Evolutionary conservation across 345 rosid species (phyloP).

Genomic region (Syzygium oleosum): DNA sequence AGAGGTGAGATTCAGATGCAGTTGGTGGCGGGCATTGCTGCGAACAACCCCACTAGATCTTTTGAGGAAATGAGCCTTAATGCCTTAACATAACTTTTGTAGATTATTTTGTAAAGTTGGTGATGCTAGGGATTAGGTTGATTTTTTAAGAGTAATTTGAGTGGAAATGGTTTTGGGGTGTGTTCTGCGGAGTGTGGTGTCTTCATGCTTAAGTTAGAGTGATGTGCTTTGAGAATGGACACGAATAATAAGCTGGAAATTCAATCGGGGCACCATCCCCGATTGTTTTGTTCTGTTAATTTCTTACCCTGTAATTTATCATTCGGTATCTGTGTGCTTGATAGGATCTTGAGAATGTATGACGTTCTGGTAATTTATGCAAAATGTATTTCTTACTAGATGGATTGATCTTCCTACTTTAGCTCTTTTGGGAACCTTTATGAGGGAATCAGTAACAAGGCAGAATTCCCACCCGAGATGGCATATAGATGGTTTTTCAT

Average conservation of each 20-base stretch:
- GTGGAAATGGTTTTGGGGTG: not conserved
- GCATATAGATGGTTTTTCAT: not conserved
- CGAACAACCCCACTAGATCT: not conserved
- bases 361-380: not conserved
- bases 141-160: not conserved
- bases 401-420: no score
- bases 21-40: not conserved
- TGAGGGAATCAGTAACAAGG: not conserved
- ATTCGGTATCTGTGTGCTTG: not conserved
- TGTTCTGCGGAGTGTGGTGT: not conserved
- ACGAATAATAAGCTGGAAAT: not conserved
- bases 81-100: not conserved
- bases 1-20: conserved; percentile 7
- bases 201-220: not conserved
- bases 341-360: not conserved
- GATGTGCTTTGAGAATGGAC: not conserved
- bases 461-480: not conserved
- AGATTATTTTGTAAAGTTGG: not conserved
- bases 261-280: not conserved
- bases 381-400: not conserved
- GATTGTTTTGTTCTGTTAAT: not conserved
- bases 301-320: not conserved
- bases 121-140: not conserved
- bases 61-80: not conserved
- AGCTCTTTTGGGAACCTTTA: not conserved